Evolutionary conservation across 768 basidiomycete species (phyloP).

Genomic region (Serpula lacrymans): DNA sequence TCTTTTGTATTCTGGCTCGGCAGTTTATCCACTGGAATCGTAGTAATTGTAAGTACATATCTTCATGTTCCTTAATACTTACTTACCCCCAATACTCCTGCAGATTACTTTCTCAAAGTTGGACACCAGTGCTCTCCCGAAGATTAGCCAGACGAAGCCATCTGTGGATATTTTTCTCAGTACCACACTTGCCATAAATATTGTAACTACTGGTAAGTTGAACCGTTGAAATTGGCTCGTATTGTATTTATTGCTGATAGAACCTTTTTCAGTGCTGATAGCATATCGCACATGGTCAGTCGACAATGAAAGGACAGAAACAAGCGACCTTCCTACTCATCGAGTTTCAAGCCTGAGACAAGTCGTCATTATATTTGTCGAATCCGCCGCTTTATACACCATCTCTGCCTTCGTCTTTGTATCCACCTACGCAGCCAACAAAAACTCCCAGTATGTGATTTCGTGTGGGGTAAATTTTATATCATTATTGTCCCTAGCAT

Average conservation of each 20-base stretch:
- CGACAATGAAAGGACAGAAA: slow-evolving; percentile 9
- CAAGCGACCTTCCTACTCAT: slow-evolving; percentile 10
- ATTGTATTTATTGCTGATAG: background rate
- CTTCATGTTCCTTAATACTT: slow-evolving; percentile 2
- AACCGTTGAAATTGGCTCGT: background rate
- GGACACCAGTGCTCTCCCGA: slow-evolving; percentile 24
- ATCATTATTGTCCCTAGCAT: background rate
- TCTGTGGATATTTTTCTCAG: slow-evolving; percentile 36
- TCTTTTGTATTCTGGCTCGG: slow-evolving; percentile 35
- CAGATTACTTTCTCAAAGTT: too few relatives aligned
- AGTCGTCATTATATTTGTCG: background rate
- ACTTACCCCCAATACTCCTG: too few relatives aligned
- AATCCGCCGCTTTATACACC: slow-evolving; percentile 1
- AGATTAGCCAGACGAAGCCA: slow-evolving; percentile 27
- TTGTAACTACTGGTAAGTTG: slow-evolving; percentile 35
- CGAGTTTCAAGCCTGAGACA: slow-evolving; percentile 1
- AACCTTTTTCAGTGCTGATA: slow-evolving; percentile 28
- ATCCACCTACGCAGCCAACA: background rate
- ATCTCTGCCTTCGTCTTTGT: background rate
- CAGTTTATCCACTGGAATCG: slow-evolving; percentile 22
- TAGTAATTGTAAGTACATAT: background rate
- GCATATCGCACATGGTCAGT: slow-evolving; percentile 35
- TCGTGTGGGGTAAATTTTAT: slow-evolving; percentile 33
- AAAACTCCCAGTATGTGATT: slow-evolving; percentile 31
- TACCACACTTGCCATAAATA: slow-evolving; percentile 34